Conservation (phyloP, 768 basidiomycete species). For the Leccinum rimulosum region DNA sequence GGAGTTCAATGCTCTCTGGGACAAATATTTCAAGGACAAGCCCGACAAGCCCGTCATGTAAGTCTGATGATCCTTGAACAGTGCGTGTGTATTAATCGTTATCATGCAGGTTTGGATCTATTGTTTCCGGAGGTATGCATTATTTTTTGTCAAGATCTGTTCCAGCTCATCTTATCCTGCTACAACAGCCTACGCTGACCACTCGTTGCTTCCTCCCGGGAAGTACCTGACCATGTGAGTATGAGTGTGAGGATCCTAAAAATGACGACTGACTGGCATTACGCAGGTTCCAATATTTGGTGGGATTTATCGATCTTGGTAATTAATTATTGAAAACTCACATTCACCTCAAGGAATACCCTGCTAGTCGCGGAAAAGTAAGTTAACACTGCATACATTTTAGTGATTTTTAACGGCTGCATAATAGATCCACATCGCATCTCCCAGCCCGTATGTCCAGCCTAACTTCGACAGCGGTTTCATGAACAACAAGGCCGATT, state of each 20-base stretch:
- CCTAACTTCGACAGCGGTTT: slow-evolving; percentile 73
- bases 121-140: slow-evolving; percentile 53
- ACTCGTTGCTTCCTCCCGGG: slow-evolving; percentile 65
- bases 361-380: slow-evolving; percentile 69
- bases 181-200: slow-evolving; percentile 60
- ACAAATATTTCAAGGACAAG: slow-evolving; percentile 75
- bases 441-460: slow-evolving; percentile 57
- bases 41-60: slow-evolving; percentile 77
- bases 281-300: slow-evolving; percentile 56
- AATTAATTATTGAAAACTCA: not conserved
- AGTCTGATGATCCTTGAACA: slow-evolving; percentile 10
- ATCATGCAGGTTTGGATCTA: slow-evolving; percentile 53
- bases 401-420: not conserved
- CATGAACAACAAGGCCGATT: slow-evolving; percentile 78
- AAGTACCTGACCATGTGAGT: slow-evolving; percentile 65
- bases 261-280: slow-evolving; percentile 8
- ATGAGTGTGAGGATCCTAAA: slow-evolving; percentile 5
- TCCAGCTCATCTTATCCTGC: not conserved
- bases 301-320: slow-evolving; percentile 1
- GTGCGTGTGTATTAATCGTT: not conserved
- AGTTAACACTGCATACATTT: not conserved
- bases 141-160: not conserved
- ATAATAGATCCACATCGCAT: slow-evolving; percentile 57
- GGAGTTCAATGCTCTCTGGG: slow-evolving; percentile 67
- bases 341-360: slow-evolving; percentile 47